Percentiles rank a stretch among this genome's conserved stretches.
phyloP scores from a whole-genome alignment of 352 stramenopile genomes.

The Globisporangium abappressorium region DNA sequence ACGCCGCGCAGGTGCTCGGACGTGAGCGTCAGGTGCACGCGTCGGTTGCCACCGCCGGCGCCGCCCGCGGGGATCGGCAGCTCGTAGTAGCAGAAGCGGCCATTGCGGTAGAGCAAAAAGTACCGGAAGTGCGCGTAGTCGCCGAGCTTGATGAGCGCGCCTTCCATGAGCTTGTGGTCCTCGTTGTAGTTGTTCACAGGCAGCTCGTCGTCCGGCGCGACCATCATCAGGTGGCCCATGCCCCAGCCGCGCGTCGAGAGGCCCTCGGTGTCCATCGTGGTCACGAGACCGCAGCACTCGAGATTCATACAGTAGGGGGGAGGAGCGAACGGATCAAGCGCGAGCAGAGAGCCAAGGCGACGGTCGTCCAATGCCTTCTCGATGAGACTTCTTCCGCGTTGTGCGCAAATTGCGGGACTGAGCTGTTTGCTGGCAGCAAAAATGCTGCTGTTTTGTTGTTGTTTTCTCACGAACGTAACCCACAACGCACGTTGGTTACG shows the following conservation, averaged over 20 bases:
- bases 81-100: constrained; percentile 87
- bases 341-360: neutral
- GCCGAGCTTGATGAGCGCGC: constrained; percentile 80
- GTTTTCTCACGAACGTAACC: no score
- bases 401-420: neutral
- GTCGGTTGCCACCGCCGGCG: constrained; percentile 19
- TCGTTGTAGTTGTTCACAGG: constrained; percentile 74
- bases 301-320: constrained; percentile 4
- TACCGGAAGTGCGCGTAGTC: constrained; percentile 88
- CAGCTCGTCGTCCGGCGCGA: constrained; percentile 43
- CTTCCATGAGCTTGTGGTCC: constrained; percentile 85
- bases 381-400: neutral
- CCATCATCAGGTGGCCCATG: constrained; percentile 16
- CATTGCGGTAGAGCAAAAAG: constrained; percentile 81
- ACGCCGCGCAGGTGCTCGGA: constrained; percentile 73
- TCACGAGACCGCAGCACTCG: constrained; percentile 13
- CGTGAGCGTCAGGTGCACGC: constrained; percentile 74
- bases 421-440: no score
- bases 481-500: no score
- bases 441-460: no score
- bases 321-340: neutral
- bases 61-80: constrained; percentile 52
- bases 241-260: constrained; percentile 15
- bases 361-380: neutral
- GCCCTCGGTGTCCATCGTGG: constrained; percentile 11